Conservation (phyloP, 441 rosid genomes). For the Rhodomyrtus psidioides region DNA sequence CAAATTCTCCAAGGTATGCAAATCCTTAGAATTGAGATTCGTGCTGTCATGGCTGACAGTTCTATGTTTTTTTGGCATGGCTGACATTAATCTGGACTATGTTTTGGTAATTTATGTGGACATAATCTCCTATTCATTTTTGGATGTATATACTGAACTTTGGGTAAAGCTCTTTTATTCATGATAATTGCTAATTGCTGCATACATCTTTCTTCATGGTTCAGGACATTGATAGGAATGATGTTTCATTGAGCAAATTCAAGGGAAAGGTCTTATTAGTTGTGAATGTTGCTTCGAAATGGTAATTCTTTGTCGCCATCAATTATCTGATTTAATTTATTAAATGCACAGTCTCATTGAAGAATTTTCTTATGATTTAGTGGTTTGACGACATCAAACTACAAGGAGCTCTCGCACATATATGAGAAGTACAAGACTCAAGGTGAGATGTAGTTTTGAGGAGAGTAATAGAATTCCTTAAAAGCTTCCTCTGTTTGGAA, state of each 20-base stretch:
- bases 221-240: slow-evolving; percentile 85
- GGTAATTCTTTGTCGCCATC: slow-evolving; percentile 24
- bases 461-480: not conserved
- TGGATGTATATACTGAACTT: not conserved
- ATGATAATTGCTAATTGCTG: not conserved
- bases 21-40: not conserved
- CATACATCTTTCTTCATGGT: not conserved
- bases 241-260: slow-evolving; percentile 64
- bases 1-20: not conserved
- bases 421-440: slow-evolving; percentile 61
- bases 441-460: slow-evolving; percentile 23
- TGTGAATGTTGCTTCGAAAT: slow-evolving; percentile 91
- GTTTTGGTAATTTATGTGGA: not conserved
- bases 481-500: not conserved
- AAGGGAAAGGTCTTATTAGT: slow-evolving; percentile 79
- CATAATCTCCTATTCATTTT: not conserved
- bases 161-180: not conserved
- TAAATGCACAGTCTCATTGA: slow-evolving; percentile 10
- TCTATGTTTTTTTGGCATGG: not conserved
- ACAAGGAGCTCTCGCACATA: slow-evolving; percentile 63
- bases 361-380: slow-evolving; percentile 21
- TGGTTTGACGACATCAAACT: slow-evolving; percentile 60
- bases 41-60: not conserved
- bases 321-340: not conserved
- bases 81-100: too few species aligned